phyloP scores from a whole-genome alignment of 2,329 filamentous ascomycete genomes.

The Trichoderma harzianum region DNA sequence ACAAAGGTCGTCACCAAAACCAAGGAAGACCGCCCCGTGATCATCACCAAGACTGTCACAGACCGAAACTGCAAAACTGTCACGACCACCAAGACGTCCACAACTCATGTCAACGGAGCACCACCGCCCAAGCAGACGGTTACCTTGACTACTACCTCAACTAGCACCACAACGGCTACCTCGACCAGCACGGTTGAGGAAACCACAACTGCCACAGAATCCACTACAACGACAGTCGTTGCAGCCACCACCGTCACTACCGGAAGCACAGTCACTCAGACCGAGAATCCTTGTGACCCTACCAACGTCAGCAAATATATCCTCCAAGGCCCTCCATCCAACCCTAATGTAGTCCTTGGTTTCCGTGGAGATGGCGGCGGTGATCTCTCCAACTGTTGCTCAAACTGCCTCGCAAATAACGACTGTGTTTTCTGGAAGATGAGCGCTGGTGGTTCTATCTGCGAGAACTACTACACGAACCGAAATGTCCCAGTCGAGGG shows the following conservation, averaged over 20 bases:
- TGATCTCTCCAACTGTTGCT: background rate
- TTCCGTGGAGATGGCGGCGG: background rate
- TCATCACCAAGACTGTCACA: background rate
- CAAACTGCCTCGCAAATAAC: background rate
- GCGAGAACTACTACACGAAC: background rate
- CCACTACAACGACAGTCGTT: background rate
- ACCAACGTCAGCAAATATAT: background rate
- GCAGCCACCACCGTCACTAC: background rate
- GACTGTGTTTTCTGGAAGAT: background rate
- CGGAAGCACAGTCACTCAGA: background rate
- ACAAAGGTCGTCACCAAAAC: background rate
- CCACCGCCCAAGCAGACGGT: background rate
- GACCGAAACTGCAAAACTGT: background rate
- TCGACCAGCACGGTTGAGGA: background rate
- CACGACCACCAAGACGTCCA: background rate
- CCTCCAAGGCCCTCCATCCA: background rate
- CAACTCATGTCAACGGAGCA: background rate
- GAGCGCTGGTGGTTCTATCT: background rate
- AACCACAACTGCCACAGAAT: background rate
- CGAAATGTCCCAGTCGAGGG: background rate
- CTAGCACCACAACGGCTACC: background rate
- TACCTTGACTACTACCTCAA: background rate
- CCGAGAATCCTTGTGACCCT: background rate
- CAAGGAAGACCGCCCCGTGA: background rate
- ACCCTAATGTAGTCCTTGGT: background rate